These are phyloP conservation scores for Amauroascus verrucosus DNA, from an alignment of 2,329 filamentous ascomycete genomes.

Conservation along the genomic window DNA sequence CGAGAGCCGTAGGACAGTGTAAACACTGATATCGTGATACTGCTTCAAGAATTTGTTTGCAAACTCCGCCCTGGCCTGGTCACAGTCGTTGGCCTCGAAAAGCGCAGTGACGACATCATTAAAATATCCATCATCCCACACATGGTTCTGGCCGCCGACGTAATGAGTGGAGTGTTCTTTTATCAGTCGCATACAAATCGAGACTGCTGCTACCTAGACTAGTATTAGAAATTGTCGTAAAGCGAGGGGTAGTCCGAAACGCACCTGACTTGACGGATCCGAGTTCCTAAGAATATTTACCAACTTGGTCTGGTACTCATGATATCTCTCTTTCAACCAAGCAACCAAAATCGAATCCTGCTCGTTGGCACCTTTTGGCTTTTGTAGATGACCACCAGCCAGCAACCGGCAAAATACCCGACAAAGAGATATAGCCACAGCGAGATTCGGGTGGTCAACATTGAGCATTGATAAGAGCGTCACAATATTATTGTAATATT, in stretches of 20 bases:
- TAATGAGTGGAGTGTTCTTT: conserved; percentile 64
- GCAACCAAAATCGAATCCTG: conserved; percentile 63
- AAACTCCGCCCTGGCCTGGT: conserved; percentile 59
- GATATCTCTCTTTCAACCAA: conserved; percentile 68
- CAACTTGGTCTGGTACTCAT: conserved; percentile 58
- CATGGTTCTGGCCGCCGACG: conserved; percentile 52
- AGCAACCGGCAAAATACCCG: conserved; percentile 76
- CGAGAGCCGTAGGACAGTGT: conserved; percentile 65
- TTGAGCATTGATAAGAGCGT: conserved; percentile 53
- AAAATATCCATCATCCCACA: conserved; percentile 60
- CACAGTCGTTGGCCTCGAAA: conserved; percentile 46
- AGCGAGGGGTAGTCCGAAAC: not conserved
- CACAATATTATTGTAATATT: conserved; percentile 85
- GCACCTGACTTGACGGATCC: conserved; percentile 46
- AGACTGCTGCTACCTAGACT: conserved; percentile 56
- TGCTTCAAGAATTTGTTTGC: conserved; percentile 66
- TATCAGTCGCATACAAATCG: conserved; percentile 69
- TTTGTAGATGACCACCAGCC: conserved; percentile 58
- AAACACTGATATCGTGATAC: conserved; percentile 76
- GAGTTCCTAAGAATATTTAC: conserved; percentile 50
- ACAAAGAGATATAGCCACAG: conserved; percentile 71
- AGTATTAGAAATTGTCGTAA: conserved; percentile 12
- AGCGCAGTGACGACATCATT: conserved; percentile 53
- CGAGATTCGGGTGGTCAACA: conserved; percentile 47
- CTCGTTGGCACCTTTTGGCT: conserved; percentile 55